Evolutionary conservation across 192 early-diverging fungal species (phyloP).

Genomic region (Linnemannia elongata): DNA sequence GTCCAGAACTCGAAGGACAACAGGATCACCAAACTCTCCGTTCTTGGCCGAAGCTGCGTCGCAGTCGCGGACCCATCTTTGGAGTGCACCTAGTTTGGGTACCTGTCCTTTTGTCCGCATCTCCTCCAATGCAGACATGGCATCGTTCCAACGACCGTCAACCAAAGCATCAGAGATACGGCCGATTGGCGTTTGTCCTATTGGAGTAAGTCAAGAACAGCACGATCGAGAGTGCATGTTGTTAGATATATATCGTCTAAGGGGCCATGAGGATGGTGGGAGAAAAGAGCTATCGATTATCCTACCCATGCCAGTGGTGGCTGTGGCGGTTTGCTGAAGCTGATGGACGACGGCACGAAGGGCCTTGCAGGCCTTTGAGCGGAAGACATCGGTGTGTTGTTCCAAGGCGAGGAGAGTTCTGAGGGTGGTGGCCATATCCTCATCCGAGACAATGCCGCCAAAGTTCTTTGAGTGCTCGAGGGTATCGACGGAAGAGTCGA

Average conservation of each 20-base stretch:
- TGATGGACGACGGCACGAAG: slow-evolving; percentile 66
- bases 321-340: slow-evolving; percentile 58
- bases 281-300: neutral
- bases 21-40: slow-evolving; percentile 54
- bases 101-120: slow-evolving; percentile 63
- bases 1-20: slow-evolving; percentile 71
- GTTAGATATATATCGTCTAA: neutral
- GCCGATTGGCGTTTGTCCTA: slow-evolving; percentile 60
- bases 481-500: neutral
- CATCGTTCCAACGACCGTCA: slow-evolving; percentile 71
- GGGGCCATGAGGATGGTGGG: neutral
- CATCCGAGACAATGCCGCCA: slow-evolving; percentile 46
- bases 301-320: slow-evolving; percentile 59
- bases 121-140: slow-evolving; percentile 62
- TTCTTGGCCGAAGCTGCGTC: slow-evolving; percentile 71
- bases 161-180: slow-evolving; percentile 65
- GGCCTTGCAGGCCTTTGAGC: slow-evolving; percentile 65
- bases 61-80: slow-evolving; percentile 80
- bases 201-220: neutral
- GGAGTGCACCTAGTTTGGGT: slow-evolving; percentile 72
- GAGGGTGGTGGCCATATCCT: slow-evolving; percentile 65
- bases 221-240: neutral
- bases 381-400: slow-evolving; percentile 60
- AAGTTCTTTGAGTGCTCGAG: slow-evolving; percentile 13
- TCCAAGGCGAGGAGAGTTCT: slow-evolving; percentile 60